A percentile compares a stretch with the other conserved stretches of the same genome.
Conservation (phyloP, 2,329 filamentous ascomycete species). For the Fusarium equiseti region DNA sequence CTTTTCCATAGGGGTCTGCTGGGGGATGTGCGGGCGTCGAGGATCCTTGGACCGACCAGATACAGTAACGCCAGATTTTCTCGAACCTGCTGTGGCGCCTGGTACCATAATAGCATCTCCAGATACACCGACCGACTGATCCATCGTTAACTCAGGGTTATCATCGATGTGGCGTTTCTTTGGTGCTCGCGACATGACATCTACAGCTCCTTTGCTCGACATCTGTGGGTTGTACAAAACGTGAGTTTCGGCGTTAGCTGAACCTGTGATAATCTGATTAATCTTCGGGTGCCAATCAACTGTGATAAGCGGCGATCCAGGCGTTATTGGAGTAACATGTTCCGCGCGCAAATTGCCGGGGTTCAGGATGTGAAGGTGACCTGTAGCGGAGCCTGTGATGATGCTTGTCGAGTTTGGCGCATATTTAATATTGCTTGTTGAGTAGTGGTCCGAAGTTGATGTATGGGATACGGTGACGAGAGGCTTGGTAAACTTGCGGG, state of each 20-base stretch:
- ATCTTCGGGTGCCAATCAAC: conserved; percentile 94
- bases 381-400: conserved; percentile 87
- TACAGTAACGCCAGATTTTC: conserved; percentile 76
- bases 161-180: conserved; percentile 97
- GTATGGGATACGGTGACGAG: conserved; percentile 82
- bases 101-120: conserved; percentile 83
- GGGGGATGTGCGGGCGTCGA: conserved; percentile 84
- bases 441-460: conserved; percentile 86
- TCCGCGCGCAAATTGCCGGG: conserved; percentile 89
- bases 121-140: conserved; percentile 83
- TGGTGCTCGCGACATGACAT: conserved; percentile 91
- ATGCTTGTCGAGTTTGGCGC: conserved; percentile 86
- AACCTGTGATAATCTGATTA: conserved; percentile 96
- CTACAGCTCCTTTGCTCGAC: conserved; percentile 83
- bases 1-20: conserved; percentile 90
- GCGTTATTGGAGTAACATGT: conserved; percentile 88
- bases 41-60: conserved; percentile 84
- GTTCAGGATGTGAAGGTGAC: conserved; percentile 92
- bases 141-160: conserved; percentile 86
- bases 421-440: conserved; percentile 89
- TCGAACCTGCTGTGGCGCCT: conserved; percentile 68
- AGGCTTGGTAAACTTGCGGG: conserved; percentile 91
- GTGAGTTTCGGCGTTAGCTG: conserved; percentile 89
- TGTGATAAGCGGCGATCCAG: conserved; percentile 82
- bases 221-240: conserved; percentile 90